A percentile compares a stretch with the other conserved stretches of the same genome.
Conservation (phyloP, 805 yeast genomes). For the Saccharomycopsis amapae region DNA sequence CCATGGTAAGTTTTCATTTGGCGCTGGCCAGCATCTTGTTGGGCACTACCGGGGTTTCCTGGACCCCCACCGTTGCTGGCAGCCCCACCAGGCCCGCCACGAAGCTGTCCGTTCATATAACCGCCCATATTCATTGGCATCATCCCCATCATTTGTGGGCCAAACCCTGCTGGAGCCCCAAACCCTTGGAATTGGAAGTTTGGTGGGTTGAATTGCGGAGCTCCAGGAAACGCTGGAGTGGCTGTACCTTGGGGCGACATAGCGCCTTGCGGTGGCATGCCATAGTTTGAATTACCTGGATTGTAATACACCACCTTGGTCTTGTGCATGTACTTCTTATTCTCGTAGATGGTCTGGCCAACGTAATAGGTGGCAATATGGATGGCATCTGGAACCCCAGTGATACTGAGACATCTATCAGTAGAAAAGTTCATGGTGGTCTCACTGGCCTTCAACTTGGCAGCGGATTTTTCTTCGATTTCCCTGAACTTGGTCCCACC, state of each 20-base stretch:
- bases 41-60: not conserved
- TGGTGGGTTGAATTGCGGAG: slow-evolving; percentile 15
- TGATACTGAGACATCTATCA: slow-evolving; percentile 62
- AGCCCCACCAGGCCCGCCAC: not conserved
- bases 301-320: slow-evolving; percentile 52
- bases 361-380: slow-evolving; percentile 76
- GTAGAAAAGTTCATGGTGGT: slow-evolving; percentile 67
- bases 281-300: slow-evolving; percentile 34
- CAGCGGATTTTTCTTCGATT: slow-evolving; percentile 77
- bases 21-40: no score
- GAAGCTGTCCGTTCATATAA: no score
- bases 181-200: slow-evolving; percentile 18
- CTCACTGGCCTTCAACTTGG: slow-evolving; percentile 66
- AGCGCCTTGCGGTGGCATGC: slow-evolving; percentile 7
- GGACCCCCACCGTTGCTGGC: not conserved
- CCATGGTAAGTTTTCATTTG: slow-evolving; percentile 13
- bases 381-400: slow-evolving; percentile 81
- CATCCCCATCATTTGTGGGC: slow-evolving; percentile 19
- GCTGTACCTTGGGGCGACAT: not conserved
- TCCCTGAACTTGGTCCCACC: slow-evolving; percentile 68
- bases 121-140: slow-evolving; percentile 8
- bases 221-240: slow-evolving; percentile 11
- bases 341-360: slow-evolving; percentile 59
- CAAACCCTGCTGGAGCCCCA: slow-evolving; percentile 7
- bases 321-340: slow-evolving; percentile 44